Evolutionary conservation across 306 rosid genomes (phyloP).

Genomic region (Vicia villosa): DNA sequence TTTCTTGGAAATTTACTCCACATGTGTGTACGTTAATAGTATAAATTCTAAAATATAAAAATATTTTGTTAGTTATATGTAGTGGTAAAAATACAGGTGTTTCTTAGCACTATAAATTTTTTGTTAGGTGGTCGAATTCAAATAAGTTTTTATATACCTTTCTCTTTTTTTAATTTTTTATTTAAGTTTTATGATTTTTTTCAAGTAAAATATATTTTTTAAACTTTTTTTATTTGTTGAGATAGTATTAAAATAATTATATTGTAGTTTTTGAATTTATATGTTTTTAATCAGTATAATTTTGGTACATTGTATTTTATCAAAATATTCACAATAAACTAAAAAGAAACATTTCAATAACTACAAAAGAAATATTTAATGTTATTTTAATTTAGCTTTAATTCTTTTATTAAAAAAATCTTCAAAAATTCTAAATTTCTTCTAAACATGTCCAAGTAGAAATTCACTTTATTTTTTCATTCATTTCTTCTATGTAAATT

Average conservation of each 20-base stretch:
- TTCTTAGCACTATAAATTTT: neutral
- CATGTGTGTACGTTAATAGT: neutral
- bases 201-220: neutral
- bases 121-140: conserved; percentile 24
- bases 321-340: too few species aligned
- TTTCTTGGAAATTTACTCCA: conserved; percentile 30
- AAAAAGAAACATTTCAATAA: too few species aligned
- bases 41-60: neutral
- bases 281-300: too few species aligned
- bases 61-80: neutral
- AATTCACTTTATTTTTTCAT: neutral
- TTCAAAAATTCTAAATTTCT: too few species aligned
- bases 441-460: too few species aligned
- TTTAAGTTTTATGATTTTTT: neutral
- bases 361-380: too few species aligned
- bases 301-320: too few species aligned
- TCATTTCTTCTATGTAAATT: neutral
- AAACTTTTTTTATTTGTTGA: too few species aligned
- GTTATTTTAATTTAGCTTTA: too few species aligned
- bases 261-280: too few species aligned
- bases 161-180: neutral
- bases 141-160: neutral
- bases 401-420: too few species aligned
- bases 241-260: too few species aligned
- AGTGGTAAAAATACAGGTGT: neutral